Evolutionary conservation across 1,139 yeast species (phyloP).

Genomic region (Blastobotrys serpentis): DNA sequence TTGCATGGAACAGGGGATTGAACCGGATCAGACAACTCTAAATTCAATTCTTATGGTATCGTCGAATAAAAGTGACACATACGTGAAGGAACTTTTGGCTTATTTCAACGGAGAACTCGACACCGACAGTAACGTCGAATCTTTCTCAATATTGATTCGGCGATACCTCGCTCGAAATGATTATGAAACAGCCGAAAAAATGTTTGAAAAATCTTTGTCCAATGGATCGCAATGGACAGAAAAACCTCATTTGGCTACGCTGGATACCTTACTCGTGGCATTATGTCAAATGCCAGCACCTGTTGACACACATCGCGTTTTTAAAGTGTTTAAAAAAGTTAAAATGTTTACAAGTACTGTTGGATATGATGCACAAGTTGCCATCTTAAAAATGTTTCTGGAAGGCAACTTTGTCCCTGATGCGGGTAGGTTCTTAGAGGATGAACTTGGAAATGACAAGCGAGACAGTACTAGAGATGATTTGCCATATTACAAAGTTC

Average conservation of each 20-base stretch:
- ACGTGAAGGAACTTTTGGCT: constrained; percentile 24
- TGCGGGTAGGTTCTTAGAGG: constrained; percentile 55
- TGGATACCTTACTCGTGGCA: constrained; percentile 38
- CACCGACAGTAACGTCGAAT: constrained; percentile 31
- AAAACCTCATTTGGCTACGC: constrained; percentile 31
- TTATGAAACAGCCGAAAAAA: constrained; percentile 34
- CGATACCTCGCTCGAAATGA: constrained; percentile 32
- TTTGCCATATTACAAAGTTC: constrained; percentile 35
- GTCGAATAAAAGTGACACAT: constrained; percentile 20
- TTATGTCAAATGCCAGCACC: constrained; percentile 28
- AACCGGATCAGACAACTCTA: constrained; percentile 33
- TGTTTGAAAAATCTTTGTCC: constrained; percentile 41
- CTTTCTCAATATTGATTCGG: constrained; percentile 31
- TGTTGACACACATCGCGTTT: constrained; percentile 32
- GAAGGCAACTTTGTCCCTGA: constrained; percentile 54
- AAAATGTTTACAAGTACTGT: constrained; percentile 43
- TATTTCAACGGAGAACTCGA: constrained; percentile 27
- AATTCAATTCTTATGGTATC: constrained; percentile 30
- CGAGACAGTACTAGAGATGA: constrained; percentile 40
- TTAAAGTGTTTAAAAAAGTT: constrained; percentile 39
- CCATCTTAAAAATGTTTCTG: constrained; percentile 49
- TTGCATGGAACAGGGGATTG: constrained; percentile 24
- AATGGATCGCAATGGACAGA: constrained; percentile 48
- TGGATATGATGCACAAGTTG: constrained; percentile 47
- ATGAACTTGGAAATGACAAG: constrained; percentile 53